Evolutionary conservation across 2,329 filamentous ascomycete genomes (phyloP), one percentile per base, ranked within the genome.

Genomic region (Fusarium sp.): DNA sequence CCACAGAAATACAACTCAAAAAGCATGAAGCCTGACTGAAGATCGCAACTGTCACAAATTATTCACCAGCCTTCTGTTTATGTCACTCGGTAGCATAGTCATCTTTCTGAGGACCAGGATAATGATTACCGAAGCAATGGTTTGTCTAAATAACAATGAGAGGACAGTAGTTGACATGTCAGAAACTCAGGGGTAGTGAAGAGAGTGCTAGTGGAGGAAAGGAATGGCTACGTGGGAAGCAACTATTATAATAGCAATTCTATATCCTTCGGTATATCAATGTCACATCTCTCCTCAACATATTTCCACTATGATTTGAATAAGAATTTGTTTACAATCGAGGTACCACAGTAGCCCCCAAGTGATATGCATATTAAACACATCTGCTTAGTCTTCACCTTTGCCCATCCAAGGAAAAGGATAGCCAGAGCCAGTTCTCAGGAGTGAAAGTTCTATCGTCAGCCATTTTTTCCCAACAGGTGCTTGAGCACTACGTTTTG

Each of bases 241-340:
- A 26, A 20, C n/a, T 0, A 22, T 51, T 26, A 24, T 4, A 12
- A 12, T 24, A 12, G 8, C 3, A 20, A 20, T 4, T 1, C n/a
- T 35, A 7, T 24, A 8, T 26, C 26, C 18, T 24, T 22, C 18
- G n/a, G n/a, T 35, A 3, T 35, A 11, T 20, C n/a, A 4, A 24
- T 3, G 20, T 35, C 30, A 24, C 6, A 24, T 11, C 30, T 35
- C 3, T 14, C 24, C 6, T 31, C 45, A 7, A 8, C 3, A n/a
- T n/a, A 48, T 16, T n/a, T 31, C 9, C 9, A 31, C 13, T 3
- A 15, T 35, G 11, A 26, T 20, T 7, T 20, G 5, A 24, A 26
- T 11, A 8, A 47, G 14, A 16, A 16, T 16, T 22, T 48, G 28
- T 1, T 45, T n/a, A 31, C 10, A 12, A 31, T 6, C 18, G 45